These are phyloP conservation scores for Moesziomyces antarcticus DNA, from an alignment of 1,284 basidiomycete genomes.

Conservation along the genomic window DNA sequence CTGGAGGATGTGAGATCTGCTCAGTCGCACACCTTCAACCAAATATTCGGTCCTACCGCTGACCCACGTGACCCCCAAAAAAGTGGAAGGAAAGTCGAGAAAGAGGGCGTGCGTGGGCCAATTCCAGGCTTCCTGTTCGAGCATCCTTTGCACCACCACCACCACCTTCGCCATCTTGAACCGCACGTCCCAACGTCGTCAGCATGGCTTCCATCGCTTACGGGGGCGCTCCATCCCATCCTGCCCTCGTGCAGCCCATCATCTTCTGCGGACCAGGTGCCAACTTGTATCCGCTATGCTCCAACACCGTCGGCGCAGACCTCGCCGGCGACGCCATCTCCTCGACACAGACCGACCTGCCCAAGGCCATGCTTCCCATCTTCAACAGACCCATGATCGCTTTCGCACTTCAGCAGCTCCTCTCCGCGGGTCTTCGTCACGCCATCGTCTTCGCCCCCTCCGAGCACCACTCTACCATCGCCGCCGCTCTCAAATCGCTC, in stretches of 20 bases:
- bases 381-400: slow-evolving; percentile 65
- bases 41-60: too few species aligned
- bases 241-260: slow-evolving; percentile 59
- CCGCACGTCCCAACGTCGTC: neutral
- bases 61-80: too few species aligned
- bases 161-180: slow-evolving; percentile 1
- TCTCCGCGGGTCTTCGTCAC: slow-evolving; percentile 57
- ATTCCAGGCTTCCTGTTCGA: neutral
- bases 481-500: slow-evolving; percentile 57
- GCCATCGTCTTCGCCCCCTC: slow-evolving; percentile 62
- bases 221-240: slow-evolving; percentile 24
- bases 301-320: slow-evolving; percentile 30
- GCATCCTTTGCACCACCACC: neutral
- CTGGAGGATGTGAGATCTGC: too few species aligned
- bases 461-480: slow-evolving; percentile 56
- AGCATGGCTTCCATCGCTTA: slow-evolving; percentile 20
- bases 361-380: slow-evolving; percentile 66
- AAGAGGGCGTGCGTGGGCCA: too few species aligned
- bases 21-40: too few species aligned
- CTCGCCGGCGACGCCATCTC: slow-evolving; percentile 7
- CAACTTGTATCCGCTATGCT: slow-evolving; percentile 64
- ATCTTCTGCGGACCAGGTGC: slow-evolving; percentile 63
- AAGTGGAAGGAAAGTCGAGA: too few species aligned
- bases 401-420: slow-evolving; percentile 62
- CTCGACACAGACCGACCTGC: slow-evolving; percentile 33